These are phyloP conservation scores for Scheffersomyces ergatensis DNA, from an alignment of 805 yeast species.

Conservation along the genomic window DNA sequence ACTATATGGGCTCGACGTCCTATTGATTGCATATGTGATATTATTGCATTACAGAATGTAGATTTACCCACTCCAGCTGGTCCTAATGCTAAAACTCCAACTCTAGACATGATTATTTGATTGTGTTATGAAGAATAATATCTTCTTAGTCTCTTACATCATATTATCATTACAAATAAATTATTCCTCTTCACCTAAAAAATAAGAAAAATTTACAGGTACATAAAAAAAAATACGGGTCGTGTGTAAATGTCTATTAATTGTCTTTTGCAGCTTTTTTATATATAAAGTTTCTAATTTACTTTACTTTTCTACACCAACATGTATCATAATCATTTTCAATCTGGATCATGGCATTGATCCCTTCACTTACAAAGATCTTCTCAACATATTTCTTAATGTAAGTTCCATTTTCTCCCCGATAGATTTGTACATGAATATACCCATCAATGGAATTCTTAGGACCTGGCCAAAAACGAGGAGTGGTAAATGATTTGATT, in stretches of 20 bases:
- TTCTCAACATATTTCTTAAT: slow-evolving; percentile 61
- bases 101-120: slow-evolving; percentile 70
- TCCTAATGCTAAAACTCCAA: slow-evolving; percentile 89
- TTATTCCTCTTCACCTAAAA: no score
- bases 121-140: no score
- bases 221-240: background rate
- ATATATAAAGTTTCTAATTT: background rate
- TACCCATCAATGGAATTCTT: slow-evolving; percentile 49
- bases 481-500: slow-evolving; percentile 79
- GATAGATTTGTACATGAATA: slow-evolving; percentile 71
- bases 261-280: background rate
- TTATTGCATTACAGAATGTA: slow-evolving; percentile 86
- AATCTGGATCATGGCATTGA: slow-evolving; percentile 63
- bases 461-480: slow-evolving; percentile 82
- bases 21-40: slow-evolving; percentile 81
- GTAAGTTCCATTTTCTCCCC: slow-evolving; percentile 62
- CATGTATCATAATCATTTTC: slow-evolving; percentile 63
- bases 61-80: slow-evolving; percentile 98
- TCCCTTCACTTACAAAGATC: slow-evolving; percentile 47
- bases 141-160: background rate
- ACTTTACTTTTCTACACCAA: slow-evolving; percentile 53
- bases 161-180: background rate
- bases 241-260: background rate
- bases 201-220: no score
- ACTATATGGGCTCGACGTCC: slow-evolving; percentile 95